A percentile compares a stretch with the other conserved stretches of the same genome.
Evolutionary conservation across 352 stramenopile species (phyloP).

Genomic region (Phytophthora gonapodyides): DNA sequence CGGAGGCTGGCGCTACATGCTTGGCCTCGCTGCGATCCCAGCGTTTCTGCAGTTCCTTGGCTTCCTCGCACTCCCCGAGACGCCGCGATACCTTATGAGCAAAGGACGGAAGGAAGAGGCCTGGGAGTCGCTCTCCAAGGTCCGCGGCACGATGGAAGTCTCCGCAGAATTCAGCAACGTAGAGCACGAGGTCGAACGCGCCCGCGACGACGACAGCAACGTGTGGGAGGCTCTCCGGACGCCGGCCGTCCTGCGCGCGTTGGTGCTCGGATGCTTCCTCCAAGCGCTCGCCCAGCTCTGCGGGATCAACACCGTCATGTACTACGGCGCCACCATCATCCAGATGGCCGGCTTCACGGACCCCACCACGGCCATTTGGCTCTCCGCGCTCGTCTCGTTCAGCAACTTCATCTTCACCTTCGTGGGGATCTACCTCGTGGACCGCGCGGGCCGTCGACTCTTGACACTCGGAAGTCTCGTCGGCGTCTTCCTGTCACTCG

Average conservation of each 20-base stretch:
- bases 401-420: conserved; percentile 48
- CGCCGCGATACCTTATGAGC: conserved; percentile 66
- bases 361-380: conserved; percentile 73
- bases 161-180: conserved; percentile 67
- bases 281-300: conserved; percentile 59
- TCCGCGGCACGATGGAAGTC: conserved; percentile 66
- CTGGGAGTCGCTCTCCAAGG: conserved; percentile 53
- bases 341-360: conserved; percentile 83
- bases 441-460: conserved; percentile 29
- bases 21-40: conserved; percentile 69
- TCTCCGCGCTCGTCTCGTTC: conserved; percentile 65
- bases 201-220: conserved; percentile 27
- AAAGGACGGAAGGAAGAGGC: conserved; percentile 55
- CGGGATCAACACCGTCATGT: conserved; percentile 90
- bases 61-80: conserved; percentile 72
- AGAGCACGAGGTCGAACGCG: conserved; percentile 54
- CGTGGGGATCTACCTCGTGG: conserved; percentile 40
- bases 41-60: conserved; percentile 72
- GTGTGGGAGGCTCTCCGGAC: conserved; percentile 36
- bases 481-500: conserved; percentile 31
- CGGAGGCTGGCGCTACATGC: conserved; percentile 82
- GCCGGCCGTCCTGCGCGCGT: conserved; percentile 33
- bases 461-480: conserved; percentile 35
- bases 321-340: conserved; percentile 86
- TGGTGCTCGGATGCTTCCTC: conserved; percentile 52